Evolutionary conservation across 441 rosid species (phyloP), one percentile per base, ranked within the genome.

Genomic region (Adansonia gregorii): DNA sequence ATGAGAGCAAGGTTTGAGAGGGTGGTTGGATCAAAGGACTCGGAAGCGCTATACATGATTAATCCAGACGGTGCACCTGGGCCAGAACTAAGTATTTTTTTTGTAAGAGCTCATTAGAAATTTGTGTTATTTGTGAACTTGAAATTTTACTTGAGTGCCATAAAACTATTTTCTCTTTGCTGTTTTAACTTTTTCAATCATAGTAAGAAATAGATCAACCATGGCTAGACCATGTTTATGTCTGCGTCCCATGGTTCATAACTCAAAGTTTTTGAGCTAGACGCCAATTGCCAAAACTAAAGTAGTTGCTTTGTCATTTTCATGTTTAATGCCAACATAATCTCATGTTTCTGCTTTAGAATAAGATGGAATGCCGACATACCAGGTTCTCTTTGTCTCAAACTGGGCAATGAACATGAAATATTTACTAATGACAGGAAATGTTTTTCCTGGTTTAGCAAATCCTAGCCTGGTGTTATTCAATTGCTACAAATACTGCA

Each of bases 41-140:
- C 97, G 14, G 97, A 91, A 83, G 90, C 98, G 77, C 78, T 90
- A 72, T 89, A 94, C 74, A 94, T 94, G 98, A 93, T 93, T 39
- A 94, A 94, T 82, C 97, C 97, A 46, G 97, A 93, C 51, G 97
- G 97, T 58, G 93, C 91, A 22, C 86, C 89, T 2, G 94, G 91
- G 5, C 92, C 95, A 0, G 98, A 94, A 79, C 84, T 94, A 74
- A 94, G 98, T 79, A 89, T 94, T 82, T 94, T 89, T 90, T 93
- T 94, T 78, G 88, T 89, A 35, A 87, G 97, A 81, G 86, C 85
- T 85, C 90, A 74, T 82, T 94, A 82, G 78, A 35, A 24, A 43
- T 59, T 65, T 22, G 56, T 10, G 41, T 67, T 20, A 54, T 35
- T 35, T 77, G 24, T 35, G 17, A 22, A 49, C 41, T 46, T 19